These are phyloP conservation scores for Immersiporthe knoxdaviesiana DNA, from an alignment of 2,329 filamentous ascomycete genomes.

Conservation along the genomic window DNA sequence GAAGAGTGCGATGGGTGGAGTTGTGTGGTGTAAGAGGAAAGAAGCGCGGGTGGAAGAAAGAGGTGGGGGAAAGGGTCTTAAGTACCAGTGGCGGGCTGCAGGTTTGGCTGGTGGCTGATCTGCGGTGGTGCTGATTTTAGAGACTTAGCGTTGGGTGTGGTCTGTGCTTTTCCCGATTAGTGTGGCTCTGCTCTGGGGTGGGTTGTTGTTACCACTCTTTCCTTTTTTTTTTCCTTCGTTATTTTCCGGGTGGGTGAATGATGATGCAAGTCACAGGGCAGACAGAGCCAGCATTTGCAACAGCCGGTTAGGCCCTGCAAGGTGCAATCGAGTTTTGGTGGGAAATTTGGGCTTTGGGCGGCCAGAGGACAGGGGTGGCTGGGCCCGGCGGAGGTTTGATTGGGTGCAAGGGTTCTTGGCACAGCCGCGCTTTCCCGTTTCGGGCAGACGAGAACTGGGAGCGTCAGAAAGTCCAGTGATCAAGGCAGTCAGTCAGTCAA, in stretches of 20 bases:
- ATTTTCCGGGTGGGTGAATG: background rate
- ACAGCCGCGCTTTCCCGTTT: constrained; percentile 30
- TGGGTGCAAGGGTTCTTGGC: constrained; percentile 32
- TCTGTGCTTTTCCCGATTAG: constrained; percentile 10
- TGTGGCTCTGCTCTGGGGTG: background rate
- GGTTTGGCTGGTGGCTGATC: constrained; percentile 42
- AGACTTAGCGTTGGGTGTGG: constrained; percentile 2
- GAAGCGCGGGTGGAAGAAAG: constrained; percentile 41
- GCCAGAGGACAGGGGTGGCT: constrained; percentile 20
- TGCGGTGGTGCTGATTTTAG: constrained; percentile 29
- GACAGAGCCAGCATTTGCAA: background rate
- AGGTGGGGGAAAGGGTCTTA: constrained; percentile 51
- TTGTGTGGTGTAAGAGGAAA: constrained; percentile 37
- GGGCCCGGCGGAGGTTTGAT: constrained; percentile 34
- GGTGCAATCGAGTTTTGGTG: constrained; percentile 22
- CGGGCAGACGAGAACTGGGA: constrained; percentile 18
- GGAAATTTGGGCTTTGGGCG: constrained; percentile 27
- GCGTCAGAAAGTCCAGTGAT: background rate
- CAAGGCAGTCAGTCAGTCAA: background rate
- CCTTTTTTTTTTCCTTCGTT: background rate
- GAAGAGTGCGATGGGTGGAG: constrained; percentile 33
- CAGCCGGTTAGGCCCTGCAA: background rate
- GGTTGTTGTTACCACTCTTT: background rate
- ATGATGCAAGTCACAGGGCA: background rate
- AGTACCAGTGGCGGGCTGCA: constrained; percentile 37